Evolutionary conservation across 2,329 filamentous ascomycete species (phyloP).

Genomic region (Graphilbum fragrans): DNA sequence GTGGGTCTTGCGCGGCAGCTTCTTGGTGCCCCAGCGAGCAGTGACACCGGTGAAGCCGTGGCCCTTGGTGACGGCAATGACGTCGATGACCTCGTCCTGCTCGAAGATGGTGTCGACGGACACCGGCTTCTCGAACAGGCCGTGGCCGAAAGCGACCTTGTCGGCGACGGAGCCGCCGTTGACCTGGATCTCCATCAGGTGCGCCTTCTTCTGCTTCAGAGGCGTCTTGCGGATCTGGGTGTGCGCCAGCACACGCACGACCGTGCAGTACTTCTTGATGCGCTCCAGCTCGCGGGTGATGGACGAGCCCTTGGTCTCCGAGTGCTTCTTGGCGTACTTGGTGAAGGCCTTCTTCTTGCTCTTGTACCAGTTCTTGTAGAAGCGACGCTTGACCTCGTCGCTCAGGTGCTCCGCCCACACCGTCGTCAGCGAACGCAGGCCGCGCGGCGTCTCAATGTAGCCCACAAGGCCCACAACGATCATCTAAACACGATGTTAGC

Average conservation of each 20-base stretch:
- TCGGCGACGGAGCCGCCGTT: conserved; percentile 93
- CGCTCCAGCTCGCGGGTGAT: conserved; percentile 97
- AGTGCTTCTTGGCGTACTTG: conserved; percentile 99
- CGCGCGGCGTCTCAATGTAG: conserved; percentile 99
- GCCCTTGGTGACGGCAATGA: conserved; percentile 99
- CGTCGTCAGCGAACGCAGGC: conserved; percentile 97
- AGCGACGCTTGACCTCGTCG: conserved; percentile 97
- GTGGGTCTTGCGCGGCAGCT: conserved; percentile 99
- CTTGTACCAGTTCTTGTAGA: conserved; percentile 99
- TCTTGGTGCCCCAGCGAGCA: conserved; percentile 98
- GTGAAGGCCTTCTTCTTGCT: conserved; percentile 99
- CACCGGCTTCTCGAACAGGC: conserved; percentile 98
- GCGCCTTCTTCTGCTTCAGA: conserved; percentile 99
- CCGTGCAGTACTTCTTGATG: conserved; percentile 99
- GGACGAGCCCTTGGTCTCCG: conserved; percentile 78
- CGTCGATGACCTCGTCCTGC: conserved; percentile 98
- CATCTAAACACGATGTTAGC: conserved; percentile 72
- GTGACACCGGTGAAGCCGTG: conserved; percentile 98
- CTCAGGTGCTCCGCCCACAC: conserved; percentile 99
- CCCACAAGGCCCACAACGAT: conserved; percentile 99
- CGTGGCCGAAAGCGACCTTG: conserved; percentile 93
- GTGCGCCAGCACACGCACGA: conserved; percentile 98
- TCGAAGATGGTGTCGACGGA: conserved; percentile 91
- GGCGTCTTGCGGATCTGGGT: conserved; percentile 98
- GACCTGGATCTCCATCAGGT: conserved; percentile 99